Conservation (phyloP, 163 green algal species). For the Volvox carteri region DNA sequence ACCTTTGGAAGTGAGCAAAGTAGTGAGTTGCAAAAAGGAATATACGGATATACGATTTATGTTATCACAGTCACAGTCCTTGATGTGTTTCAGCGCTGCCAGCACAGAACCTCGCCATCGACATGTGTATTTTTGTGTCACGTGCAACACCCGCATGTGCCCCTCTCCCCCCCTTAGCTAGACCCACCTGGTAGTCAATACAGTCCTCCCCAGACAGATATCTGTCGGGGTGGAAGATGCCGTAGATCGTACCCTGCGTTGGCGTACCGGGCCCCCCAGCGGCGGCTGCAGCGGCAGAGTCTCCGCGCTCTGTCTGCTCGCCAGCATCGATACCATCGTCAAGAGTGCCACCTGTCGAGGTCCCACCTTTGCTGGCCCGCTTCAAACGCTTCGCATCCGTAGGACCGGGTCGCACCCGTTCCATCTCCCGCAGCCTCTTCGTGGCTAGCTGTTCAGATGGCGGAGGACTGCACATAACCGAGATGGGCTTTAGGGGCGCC, state of each 20-base stretch:
- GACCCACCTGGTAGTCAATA: conserved; percentile 26
- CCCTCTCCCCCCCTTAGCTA: too few species aligned
- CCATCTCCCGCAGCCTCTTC: neutral
- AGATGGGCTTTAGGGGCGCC: neutral
- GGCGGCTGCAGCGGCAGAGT: neutral
- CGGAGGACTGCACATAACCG: conserved; percentile 1
- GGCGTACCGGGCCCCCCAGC: too few species aligned
- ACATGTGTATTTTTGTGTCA: too few species aligned
- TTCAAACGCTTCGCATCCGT: neutral
- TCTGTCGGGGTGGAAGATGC: conserved; percentile 8
- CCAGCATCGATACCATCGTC: neutral
- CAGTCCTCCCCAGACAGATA: conserved; percentile 17
- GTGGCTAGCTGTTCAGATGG: neutral
- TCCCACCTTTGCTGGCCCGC: neutral
- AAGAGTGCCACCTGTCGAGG: neutral
- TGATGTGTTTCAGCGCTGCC: too few species aligned
- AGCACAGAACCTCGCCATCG: too few species aligned
- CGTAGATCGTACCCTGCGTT: too few species aligned
- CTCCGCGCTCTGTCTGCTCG: neutral
- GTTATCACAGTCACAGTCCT: too few species aligned
- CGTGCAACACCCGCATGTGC: too few species aligned
- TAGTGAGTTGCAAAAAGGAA: too few species aligned
- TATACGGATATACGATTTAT: too few species aligned
- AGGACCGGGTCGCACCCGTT: neutral
- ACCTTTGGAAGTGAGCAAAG: too few species aligned